Evolutionary conservation across 495 filamentous ascomycete genomes (phyloP).

Genomic region (Cenococcum geophilum): DNA sequence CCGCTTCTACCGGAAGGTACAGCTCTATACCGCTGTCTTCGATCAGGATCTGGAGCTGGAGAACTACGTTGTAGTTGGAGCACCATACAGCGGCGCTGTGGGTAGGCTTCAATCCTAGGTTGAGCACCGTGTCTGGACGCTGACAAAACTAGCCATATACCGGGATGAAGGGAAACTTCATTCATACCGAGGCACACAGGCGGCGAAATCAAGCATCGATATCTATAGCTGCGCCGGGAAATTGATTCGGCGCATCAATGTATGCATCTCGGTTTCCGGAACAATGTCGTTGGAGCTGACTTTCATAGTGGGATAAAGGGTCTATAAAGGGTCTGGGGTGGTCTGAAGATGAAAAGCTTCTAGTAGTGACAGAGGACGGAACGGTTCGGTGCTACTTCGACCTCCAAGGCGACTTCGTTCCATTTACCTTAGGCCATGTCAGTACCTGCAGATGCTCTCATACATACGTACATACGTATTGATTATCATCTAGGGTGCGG

Average conservation of each 20-base stretch:
- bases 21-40: constrained; percentile 87
- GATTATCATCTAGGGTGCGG: constrained; percentile 54
- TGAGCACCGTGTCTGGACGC: neutral
- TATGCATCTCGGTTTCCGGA: constrained; percentile 28
- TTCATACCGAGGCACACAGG: constrained; percentile 62
- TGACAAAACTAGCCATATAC: constrained; percentile 60
- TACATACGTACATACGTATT: neutral
- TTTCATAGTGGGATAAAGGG: constrained; percentile 77
- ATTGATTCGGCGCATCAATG: constrained; percentile 64
- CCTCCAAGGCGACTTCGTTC: constrained; percentile 86
- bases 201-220: constrained; percentile 78
- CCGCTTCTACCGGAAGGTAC: constrained; percentile 87
- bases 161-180: constrained; percentile 82
- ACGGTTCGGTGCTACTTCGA: constrained; percentile 89
- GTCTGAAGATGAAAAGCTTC: constrained; percentile 92
- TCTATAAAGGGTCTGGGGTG: constrained; percentile 85
- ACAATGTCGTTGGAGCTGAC: constrained; percentile 22
- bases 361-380: constrained; percentile 84
- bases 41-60: constrained; percentile 88
- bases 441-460: constrained; percentile 8
- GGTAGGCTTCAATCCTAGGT: constrained; percentile 49
- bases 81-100: constrained; percentile 90
- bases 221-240: constrained; percentile 90
- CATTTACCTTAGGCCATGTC: constrained; percentile 90
- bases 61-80: constrained; percentile 86